These are phyloP conservation scores for Spizellomyces punctatus DNA, from an alignment of 192 early-diverging fungal genomes.

Conservation along the genomic window DNA sequence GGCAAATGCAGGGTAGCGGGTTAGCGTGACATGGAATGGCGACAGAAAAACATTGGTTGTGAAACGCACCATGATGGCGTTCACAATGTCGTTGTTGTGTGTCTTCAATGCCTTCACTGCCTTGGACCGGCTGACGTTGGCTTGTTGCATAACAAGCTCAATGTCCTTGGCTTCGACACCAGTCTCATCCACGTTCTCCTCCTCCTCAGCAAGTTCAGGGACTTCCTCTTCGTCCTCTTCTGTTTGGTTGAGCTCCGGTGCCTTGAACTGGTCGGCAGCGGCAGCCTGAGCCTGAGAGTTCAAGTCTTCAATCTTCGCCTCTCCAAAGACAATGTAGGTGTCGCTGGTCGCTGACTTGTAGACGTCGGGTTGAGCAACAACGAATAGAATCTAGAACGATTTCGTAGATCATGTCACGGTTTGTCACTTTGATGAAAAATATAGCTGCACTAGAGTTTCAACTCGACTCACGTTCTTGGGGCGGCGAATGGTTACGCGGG, in stretches of 20 bases:
- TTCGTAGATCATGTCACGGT: no score
- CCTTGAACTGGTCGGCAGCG: slow-evolving; percentile 61
- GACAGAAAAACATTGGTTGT: neutral
- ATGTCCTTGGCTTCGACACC: slow-evolving; percentile 90
- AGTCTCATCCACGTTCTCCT: slow-evolving; percentile 76
- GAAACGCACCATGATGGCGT: slow-evolving; percentile 88
- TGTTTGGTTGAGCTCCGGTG: slow-evolving; percentile 36
- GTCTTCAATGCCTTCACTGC: slow-evolving; percentile 88
- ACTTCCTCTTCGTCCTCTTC: slow-evolving; percentile 51
- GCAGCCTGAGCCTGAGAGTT: slow-evolving; percentile 71
- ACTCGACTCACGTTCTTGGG: slow-evolving; percentile 64
- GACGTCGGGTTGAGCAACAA: slow-evolving; percentile 89
- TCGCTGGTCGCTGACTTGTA: slow-evolving; percentile 88
- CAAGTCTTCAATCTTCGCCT: slow-evolving; percentile 86
- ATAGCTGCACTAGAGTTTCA: neutral
- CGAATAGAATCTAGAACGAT: slow-evolving; percentile 67
- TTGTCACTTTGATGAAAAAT: neutral
- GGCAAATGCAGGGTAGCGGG: neutral
- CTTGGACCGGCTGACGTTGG: slow-evolving; percentile 80
- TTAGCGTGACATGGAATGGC: neutral
- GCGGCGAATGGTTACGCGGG: slow-evolving; percentile 86
- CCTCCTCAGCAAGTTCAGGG: slow-evolving; percentile 66
- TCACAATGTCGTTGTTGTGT: slow-evolving; percentile 89
- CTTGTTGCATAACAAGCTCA: slow-evolving; percentile 92
- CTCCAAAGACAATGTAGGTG: slow-evolving; percentile 96